phyloP scores from a whole-genome alignment of 108 stramenopile genomes.

The Cyclotella sp. region DNA sequence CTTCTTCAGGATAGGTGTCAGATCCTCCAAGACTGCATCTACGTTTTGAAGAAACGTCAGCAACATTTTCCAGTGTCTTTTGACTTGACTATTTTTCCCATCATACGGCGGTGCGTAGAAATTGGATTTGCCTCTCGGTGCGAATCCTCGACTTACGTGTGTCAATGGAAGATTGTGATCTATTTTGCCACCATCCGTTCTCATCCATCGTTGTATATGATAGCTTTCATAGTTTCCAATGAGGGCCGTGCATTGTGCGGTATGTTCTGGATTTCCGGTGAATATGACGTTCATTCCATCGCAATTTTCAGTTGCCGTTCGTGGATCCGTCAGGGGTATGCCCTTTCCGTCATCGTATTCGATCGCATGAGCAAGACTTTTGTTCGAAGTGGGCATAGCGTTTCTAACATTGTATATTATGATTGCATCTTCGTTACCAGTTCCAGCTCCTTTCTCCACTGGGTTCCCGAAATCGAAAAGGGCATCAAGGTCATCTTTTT shows the following conservation, averaged over 20 bases:
- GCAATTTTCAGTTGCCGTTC: constrained; percentile 71
- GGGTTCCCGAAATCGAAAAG: constrained; percentile 57
- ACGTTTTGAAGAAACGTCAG: constrained; percentile 53
- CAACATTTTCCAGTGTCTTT: constrained; percentile 53
- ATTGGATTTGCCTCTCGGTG: constrained; percentile 39
- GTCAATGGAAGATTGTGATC: constrained; percentile 51
- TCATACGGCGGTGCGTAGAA: constrained; percentile 48
- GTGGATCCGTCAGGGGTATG: constrained; percentile 36
- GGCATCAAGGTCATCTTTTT: constrained; percentile 47
- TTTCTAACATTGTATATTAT: constrained; percentile 42
- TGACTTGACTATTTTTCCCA: constrained; percentile 35
- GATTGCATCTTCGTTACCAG: constrained; percentile 44
- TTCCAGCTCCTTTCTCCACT: constrained; percentile 19
- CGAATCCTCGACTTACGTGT: constrained; percentile 56
- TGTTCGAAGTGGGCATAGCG: constrained; percentile 28
- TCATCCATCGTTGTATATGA: constrained; percentile 74
- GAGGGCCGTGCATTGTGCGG: constrained; percentile 61
- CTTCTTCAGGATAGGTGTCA: constrained; percentile 52
- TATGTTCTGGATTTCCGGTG: constrained; percentile 47
- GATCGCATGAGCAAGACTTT: constrained; percentile 22
- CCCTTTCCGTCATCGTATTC: constrained; percentile 45
- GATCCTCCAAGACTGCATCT: constrained; percentile 48
- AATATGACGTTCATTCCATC: constrained; percentile 68
- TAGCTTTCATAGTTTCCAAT: constrained; percentile 67
- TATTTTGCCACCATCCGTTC: constrained; percentile 28